phyloP scores from a whole-genome alignment of 2,329 filamentous ascomycete species.

The Catunica adiposa region DNA sequence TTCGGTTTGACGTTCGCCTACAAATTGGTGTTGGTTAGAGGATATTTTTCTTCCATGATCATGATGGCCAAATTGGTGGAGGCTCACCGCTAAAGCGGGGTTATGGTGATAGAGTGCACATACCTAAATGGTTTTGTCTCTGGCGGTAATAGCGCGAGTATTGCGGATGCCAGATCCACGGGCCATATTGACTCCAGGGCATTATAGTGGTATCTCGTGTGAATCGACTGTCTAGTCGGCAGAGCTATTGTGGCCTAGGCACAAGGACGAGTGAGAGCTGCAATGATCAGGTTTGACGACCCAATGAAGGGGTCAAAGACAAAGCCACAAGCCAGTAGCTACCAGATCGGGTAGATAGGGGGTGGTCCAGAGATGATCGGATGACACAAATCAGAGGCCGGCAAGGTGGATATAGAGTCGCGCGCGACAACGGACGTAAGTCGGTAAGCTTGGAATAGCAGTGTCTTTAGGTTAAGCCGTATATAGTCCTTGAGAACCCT shows the following conservation, averaged over 20 bases:
- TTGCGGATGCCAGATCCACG: slow-evolving; percentile 19
- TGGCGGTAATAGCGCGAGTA: slow-evolving; percentile 20
- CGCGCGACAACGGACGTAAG: background rate
- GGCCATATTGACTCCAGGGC: slow-evolving; percentile 13
- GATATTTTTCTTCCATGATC: background rate
- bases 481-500: background rate
- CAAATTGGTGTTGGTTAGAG: background rate
- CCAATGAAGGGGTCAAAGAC: background rate
- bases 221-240: background rate
- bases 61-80: background rate
- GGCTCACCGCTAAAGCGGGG: background rate
- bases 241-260: background rate
- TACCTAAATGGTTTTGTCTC: slow-evolving; percentile 20
- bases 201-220: background rate
- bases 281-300: background rate
- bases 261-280: background rate
- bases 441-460: background rate
- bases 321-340: background rate
- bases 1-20: slow-evolving; percentile 7
- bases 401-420: background rate
- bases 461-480: background rate
- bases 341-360: background rate
- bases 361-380: background rate
- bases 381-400: background rate
- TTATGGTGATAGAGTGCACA: slow-evolving; percentile 3